Conservation (phyloP, 805 yeast species). For the Phaffomyces opuntiae region DNA sequence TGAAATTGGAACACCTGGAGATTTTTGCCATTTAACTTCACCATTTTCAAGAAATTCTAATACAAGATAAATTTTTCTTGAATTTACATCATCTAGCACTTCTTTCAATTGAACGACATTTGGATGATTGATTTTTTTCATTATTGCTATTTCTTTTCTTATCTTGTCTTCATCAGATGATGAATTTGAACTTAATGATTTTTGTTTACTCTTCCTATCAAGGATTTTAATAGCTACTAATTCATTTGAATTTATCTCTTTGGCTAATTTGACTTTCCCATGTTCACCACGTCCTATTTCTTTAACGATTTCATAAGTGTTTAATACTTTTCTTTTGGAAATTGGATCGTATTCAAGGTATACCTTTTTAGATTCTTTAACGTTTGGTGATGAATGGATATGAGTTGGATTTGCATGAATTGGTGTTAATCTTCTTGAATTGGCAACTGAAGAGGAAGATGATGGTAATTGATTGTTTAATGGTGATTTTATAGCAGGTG, state of each 20-base stretch:
- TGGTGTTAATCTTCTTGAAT: constrained; percentile 18
- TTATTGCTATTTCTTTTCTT: constrained; percentile 83
- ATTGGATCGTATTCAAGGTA: constrained; percentile 85
- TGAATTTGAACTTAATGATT: constrained; percentile 24
- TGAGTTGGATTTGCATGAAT: constrained; percentile 20
- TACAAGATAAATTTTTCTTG: constrained; percentile 83
- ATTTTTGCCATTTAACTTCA: constrained; percentile 76
- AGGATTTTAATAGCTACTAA: constrained; percentile 92
- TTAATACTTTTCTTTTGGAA: constrained; percentile 70
- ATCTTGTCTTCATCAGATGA: constrained; percentile 61
- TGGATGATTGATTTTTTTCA: constrained; percentile 88
- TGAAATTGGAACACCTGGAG: constrained; percentile 57
- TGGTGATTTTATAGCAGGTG: constrained; percentile 13
- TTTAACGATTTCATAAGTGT: constrained; percentile 79
- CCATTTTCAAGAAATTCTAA: constrained; percentile 88
- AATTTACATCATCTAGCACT: constrained; percentile 78
- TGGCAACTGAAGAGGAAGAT: background rate
- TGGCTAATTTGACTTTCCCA: constrained; percentile 93
- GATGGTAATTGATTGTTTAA: constrained; percentile 4
- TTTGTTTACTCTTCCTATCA: constrained; percentile 59
- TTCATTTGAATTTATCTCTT: constrained; percentile 53
- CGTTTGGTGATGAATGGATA: constrained; percentile 31
- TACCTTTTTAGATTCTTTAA: constrained; percentile 78
- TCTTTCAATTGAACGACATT: constrained; percentile 84
- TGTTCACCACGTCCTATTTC: constrained; percentile 97